phyloP scores from a whole-genome alignment of 768 basidiomycete genomes.

The Plicaturopsis crispa region DNA sequence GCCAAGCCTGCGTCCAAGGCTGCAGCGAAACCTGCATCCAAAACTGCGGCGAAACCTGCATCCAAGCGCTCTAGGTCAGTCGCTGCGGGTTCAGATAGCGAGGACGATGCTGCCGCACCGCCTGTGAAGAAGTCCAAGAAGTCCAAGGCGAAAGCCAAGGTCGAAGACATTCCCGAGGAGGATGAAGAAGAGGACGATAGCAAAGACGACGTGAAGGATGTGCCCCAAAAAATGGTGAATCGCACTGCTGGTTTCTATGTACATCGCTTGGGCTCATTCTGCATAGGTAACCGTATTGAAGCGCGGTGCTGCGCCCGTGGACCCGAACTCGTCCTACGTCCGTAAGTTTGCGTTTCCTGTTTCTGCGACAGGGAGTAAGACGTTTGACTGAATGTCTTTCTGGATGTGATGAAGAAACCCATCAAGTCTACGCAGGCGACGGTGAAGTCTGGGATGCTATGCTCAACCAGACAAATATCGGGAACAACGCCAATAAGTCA shows the following conservation, averaged over 20 bases:
- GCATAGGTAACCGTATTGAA: constrained; percentile 39
- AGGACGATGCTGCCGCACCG: too few relatives aligned
- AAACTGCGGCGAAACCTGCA: too few relatives aligned
- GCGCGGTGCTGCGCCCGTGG: constrained; percentile 50
- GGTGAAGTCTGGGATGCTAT: too few relatives aligned
- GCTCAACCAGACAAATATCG: constrained; percentile 54
- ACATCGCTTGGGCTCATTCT: constrained; percentile 2
- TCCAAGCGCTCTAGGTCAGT: too few relatives aligned
- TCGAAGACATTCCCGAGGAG: constrained; percentile 10
- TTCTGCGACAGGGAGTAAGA: too few relatives aligned
- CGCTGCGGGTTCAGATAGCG: too few relatives aligned
- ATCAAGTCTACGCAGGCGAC: too few relatives aligned
- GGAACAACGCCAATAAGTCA: constrained; percentile 40
- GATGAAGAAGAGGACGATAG: constrained; percentile 9
- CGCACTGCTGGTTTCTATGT: neutral
- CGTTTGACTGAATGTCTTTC: too few relatives aligned
- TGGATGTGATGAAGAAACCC: too few relatives aligned
- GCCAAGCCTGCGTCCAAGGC: too few relatives aligned
- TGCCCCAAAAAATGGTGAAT: constrained; percentile 34
- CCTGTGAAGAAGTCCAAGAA: constrained; percentile 9
- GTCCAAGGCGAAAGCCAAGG: constrained; percentile 13
- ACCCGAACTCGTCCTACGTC: constrained; percentile 35
- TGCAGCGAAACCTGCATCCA: too few relatives aligned
- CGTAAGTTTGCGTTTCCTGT: constrained; percentile 25
- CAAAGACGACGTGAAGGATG: constrained; percentile 19